Conservation (phyloP, 2,329 filamentous ascomycete genomes). For the Fusarium euwallaceae region DNA sequence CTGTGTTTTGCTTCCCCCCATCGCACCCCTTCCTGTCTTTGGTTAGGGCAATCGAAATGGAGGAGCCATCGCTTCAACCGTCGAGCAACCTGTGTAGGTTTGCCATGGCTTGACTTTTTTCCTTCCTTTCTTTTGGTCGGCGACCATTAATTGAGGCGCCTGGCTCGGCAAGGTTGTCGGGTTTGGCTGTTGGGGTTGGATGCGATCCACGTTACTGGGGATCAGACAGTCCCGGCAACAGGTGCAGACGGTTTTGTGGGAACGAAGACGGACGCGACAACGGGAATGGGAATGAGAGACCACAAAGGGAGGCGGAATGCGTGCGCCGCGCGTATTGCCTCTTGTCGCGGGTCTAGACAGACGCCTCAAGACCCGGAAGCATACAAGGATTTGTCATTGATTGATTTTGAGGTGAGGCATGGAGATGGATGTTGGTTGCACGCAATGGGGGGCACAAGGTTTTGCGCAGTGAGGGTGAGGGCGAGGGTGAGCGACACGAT, state of each 20-base stretch:
- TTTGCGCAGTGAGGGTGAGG: neutral
- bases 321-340: conserved; percentile 2
- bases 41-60: conserved; percentile 16
- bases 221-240: neutral
- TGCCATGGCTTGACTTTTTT: neutral
- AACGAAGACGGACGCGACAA: conserved; percentile 1
- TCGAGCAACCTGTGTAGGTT: conserved; percentile 24
- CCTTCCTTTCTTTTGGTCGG: neutral
- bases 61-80: conserved; percentile 25
- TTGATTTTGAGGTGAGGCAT: neutral
- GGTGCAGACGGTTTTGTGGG: conserved; percentile 10
- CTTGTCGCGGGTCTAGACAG: conserved; percentile 1
- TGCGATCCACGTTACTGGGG: neutral
- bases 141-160: conserved; percentile 4
- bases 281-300: neutral
- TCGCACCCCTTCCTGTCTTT: conserved; percentile 26
- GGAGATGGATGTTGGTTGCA: conserved; percentile 8
- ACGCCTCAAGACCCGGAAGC: conserved; percentile 2
- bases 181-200: neutral
- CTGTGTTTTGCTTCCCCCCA: conserved; percentile 10
- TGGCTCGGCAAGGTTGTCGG: conserved; percentile 8
- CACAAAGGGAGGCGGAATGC: neutral
- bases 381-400: conserved; percentile 22
- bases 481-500: neutral
- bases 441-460: conserved; percentile 6